Percentiles rank a stretch among this genome's conserved stretches.
Conservation (phyloP, 129 eudicot species). For the Cynara cardunculus region DNA sequence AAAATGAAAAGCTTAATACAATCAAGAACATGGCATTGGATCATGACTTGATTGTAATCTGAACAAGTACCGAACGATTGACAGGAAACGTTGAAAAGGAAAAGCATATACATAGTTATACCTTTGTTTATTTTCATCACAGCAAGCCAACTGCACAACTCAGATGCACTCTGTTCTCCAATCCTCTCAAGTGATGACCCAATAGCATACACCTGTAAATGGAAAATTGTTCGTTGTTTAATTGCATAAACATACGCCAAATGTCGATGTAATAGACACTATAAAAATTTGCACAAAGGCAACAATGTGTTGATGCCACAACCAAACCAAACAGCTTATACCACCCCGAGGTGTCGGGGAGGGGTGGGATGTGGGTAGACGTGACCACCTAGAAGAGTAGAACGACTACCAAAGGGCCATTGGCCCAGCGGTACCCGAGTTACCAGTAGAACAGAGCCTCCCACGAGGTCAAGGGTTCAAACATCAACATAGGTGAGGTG, state of each 20-base stretch:
- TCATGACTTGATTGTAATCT: slow-evolving; percentile 26
- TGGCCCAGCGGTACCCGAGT: neutral
- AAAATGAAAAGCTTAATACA: slow-evolving; percentile 15
- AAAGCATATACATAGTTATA: slow-evolving; percentile 54
- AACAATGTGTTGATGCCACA: neutral
- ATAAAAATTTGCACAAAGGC: neutral
- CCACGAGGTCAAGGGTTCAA: neutral
- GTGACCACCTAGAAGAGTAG: neutral
- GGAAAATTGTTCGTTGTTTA: neutral
- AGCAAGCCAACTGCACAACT: slow-evolving; percentile 86
- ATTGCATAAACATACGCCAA: neutral
- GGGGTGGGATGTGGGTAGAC: neutral
- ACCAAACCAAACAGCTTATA: neutral
- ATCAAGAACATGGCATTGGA: slow-evolving; percentile 30
- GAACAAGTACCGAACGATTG: slow-evolving; percentile 16
- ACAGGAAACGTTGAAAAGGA: slow-evolving; percentile 11
- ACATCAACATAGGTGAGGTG: neutral
- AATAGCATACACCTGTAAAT: slow-evolving; percentile 77
- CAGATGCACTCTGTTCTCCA: slow-evolving; percentile 86
- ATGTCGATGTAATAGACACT: neutral
- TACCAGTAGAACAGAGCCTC: neutral
- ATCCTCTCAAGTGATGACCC: slow-evolving; percentile 89
- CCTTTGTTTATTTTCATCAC: slow-evolving; percentile 31
- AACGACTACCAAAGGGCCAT: neutral
- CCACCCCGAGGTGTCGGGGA: too few species aligned